Conservation (phyloP, 345 rosid species). For the Conringia planisiliqua region DNA sequence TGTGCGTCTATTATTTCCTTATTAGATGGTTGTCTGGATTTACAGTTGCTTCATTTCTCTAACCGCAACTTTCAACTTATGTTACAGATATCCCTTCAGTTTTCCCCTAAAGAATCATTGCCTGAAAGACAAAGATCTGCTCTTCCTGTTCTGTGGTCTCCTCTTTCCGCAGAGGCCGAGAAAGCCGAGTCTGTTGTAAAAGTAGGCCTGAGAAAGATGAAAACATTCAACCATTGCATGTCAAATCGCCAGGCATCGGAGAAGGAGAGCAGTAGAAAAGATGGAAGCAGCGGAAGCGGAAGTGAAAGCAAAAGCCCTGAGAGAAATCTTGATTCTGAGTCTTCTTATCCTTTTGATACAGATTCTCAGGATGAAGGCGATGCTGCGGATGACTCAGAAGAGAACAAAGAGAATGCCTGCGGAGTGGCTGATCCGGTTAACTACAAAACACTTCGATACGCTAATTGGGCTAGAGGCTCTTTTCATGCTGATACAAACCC, state of each 20-base stretch:
- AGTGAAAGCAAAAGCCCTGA: conserved; percentile 60
- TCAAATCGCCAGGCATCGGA: conserved; percentile 61
- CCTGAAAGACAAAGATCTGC: conserved; percentile 28
- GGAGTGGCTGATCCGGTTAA: conserved; percentile 60
- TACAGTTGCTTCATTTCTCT: conserved; percentile 18
- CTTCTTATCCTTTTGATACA: conserved; percentile 71
- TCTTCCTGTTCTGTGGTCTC: conserved; percentile 49
- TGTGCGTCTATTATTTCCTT: conserved; percentile 16
- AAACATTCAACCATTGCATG: conserved; percentile 69
- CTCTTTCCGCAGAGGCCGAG: conserved; percentile 53
- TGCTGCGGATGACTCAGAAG: conserved; percentile 82
- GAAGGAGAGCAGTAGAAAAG: conserved; percentile 13
- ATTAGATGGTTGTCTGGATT: not conserved
- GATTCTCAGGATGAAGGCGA: conserved; percentile 69
- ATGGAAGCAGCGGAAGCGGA: conserved; percentile 53
- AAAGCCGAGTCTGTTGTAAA: conserved; percentile 85
- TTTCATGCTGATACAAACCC: conserved; percentile 48
- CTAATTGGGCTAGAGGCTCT: conserved; percentile 73
- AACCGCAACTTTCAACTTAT: not conserved
- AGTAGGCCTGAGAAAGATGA: conserved; percentile 86
- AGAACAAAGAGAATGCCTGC: conserved; percentile 47
- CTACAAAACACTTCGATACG: conserved; percentile 78
- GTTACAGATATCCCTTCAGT: conserved; percentile 48
- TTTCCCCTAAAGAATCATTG: conserved; percentile 31
- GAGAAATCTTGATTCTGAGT: conserved; percentile 72